Evolutionary conservation across 805 yeast genomes (phyloP), one percentile per base, ranked within the genome.

Genomic region (Saturnispora gosingensis): DNA sequence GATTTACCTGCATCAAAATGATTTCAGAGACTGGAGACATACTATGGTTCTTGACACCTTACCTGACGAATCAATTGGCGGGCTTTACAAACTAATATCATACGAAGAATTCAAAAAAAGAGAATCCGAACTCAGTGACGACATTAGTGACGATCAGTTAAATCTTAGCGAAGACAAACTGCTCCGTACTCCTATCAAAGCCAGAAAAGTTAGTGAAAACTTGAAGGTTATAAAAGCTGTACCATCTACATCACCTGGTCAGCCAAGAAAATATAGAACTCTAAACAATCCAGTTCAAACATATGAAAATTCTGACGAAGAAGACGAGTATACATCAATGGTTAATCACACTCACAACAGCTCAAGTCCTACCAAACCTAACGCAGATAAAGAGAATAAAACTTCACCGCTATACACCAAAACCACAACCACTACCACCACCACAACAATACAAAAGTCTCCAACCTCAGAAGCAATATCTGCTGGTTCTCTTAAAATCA

Each of bases 181-280:
- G 0, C 83, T 85, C 54, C 76, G 79, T 36, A 86, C 95, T 0
- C 95, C 95, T 4, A 77, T 83, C 30, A 76, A 95, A 63, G 76
- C 88, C 63, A 76, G 83, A 59, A 78, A 81, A 53, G 73, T 82
- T 57, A 85, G 90, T 4, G 82, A 80, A 52, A 79, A 85, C 35
- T 78, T 82, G 49, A 81, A 83, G 59, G 67, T 63, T 0, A 53
- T 56, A 5, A 78, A 82, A 38, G 93, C 93, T 0, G 89, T 93
- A 18, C 99, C 98, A 5, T 77, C 78, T 57, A 88, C 88, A 48
- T 88, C 97, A 2, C 99, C 99, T 0, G 99, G 98, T 2, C 99
- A 93, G 68, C 99, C 99, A 40, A 78, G 97, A 62, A 91, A 91
- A 61, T 70, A 70, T 57, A 67, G 70, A 36, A 71, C 74, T 3